These are phyloP conservation scores for Candida berthetii DNA, from an alignment of 805 yeast species.

Conservation along the genomic window DNA sequence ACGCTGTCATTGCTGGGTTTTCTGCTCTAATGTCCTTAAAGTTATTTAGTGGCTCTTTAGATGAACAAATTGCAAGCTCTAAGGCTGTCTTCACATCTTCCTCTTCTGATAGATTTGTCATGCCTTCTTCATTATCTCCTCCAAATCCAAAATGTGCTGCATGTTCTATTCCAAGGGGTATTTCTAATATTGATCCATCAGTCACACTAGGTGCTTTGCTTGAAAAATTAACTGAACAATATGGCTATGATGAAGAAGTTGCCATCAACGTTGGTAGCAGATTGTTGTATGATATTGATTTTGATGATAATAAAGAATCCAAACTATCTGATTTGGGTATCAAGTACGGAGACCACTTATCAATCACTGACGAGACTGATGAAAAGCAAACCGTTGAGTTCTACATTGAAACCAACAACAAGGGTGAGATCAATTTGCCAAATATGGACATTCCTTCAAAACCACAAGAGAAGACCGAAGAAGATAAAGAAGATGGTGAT, in stretches of 20 bases:
- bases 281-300: conserved; percentile 79
- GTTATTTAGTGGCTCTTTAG: conserved; percentile 29
- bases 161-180: conserved; percentile 51
- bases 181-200: conserved; percentile 29
- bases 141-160: conserved; percentile 74
- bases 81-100: conserved; percentile 47
- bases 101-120: conserved; percentile 55
- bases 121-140: conserved; percentile 50
- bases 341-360: conserved; percentile 51
- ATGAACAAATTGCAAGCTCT: conserved; percentile 27
- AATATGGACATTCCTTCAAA: conserved; percentile 24
- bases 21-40: conserved; percentile 70
- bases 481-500: conserved; percentile 12
- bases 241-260: conserved; percentile 48
- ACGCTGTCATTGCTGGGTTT: conserved; percentile 91
- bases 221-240: conserved; percentile 37
- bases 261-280: conserved; percentile 50
- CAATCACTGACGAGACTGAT: conserved; percentile 80
- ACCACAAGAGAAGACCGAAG: conserved; percentile 15
- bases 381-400: conserved; percentile 56
- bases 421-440: conserved; percentile 21
- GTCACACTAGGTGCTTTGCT: conserved; percentile 47
- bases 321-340: conserved; percentile 49
- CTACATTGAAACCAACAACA: conserved; percentile 30
- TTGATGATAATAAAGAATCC: conserved; percentile 64